Evolutionary conservation across 225 moss, liverwort and hornwort genomes (phyloP).

Genomic region (Lunularia cruciata): DNA sequence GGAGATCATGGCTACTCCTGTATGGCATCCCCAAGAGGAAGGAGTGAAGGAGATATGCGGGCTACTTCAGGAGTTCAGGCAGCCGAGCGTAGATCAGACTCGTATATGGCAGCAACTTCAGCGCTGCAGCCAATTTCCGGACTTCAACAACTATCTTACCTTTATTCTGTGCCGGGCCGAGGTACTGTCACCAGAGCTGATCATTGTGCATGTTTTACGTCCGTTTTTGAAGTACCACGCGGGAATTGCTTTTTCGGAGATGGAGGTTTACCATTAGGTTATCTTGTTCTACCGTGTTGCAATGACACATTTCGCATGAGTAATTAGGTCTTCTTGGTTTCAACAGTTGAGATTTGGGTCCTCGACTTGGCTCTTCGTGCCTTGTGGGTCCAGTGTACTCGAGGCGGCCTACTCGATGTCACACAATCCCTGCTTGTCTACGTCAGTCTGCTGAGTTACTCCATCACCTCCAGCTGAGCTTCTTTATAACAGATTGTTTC

Average conservation of each 20-base stretch:
- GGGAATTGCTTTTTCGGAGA: not conserved
- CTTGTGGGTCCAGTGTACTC: slow-evolving; percentile 16
- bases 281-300: slow-evolving; percentile 8
- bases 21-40: slow-evolving; percentile 90
- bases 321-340: slow-evolving; percentile 19
- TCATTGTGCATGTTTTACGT: slow-evolving; percentile 1
- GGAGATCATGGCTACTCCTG: slow-evolving; percentile 65
- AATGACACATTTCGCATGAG: slow-evolving; percentile 7
- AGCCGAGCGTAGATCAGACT: slow-evolving; percentile 95
- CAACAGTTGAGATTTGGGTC: slow-evolving; percentile 19
- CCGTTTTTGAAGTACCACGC: not conserved
- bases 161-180: slow-evolving; percentile 97
- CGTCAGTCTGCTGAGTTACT: not conserved
- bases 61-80: slow-evolving; percentile 89
- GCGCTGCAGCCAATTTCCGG: slow-evolving; percentile 85
- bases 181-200: slow-evolving; percentile 39
- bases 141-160: slow-evolving; percentile 98
- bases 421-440: not conserved
- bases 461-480: slow-evolving; percentile 8
- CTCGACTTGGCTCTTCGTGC: slow-evolving; percentile 10
- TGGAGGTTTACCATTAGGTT: slow-evolving; percentile 10
- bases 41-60: slow-evolving; percentile 97
- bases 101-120: slow-evolving; percentile 99
- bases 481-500: slow-evolving; percentile 8
- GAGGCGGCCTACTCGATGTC: slow-evolving; percentile 13